Conservation (phyloP, 192 early-diverging fungal species). For the Coemansia sp. region DNA sequence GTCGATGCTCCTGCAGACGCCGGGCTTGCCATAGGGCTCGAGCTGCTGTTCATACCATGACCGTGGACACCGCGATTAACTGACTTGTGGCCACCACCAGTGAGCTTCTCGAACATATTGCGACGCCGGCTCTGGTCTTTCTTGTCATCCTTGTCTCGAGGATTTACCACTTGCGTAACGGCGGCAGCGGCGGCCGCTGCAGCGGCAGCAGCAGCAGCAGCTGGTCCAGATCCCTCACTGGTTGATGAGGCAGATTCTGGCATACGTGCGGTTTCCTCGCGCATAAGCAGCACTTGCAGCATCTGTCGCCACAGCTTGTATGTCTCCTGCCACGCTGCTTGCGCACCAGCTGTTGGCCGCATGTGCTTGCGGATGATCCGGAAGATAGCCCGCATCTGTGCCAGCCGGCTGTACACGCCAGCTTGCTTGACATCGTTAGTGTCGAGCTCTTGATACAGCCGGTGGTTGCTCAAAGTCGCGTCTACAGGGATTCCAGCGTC, state of each 20-base stretch:
- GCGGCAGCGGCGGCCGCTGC: conserved; percentile 1
- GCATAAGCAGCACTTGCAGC: conserved; percentile 52
- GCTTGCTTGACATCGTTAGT: conserved; percentile 75
- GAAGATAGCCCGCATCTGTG: conserved; percentile 53
- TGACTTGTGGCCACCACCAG: conserved; percentile 36
- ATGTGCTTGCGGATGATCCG: conserved; percentile 53
- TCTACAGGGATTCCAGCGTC: conserved; percentile 65
- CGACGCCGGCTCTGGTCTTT: conserved; percentile 35
- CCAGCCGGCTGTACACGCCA: conserved; percentile 45
- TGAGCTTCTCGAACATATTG: conserved; percentile 52
- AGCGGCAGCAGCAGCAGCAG: not conserved
- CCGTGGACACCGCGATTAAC: conserved; percentile 11
- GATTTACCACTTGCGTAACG: conserved; percentile 1
- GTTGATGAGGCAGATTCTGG: conserved; percentile 14
- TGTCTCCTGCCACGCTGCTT: conserved; percentile 54
- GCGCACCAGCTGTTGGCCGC: conserved; percentile 47
- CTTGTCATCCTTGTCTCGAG: conserved; percentile 28
- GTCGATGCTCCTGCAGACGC: not conserved
- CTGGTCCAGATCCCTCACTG: not conserved
- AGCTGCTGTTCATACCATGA: conserved; percentile 1
- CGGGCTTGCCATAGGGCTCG: not conserved
- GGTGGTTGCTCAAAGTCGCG: conserved; percentile 77
- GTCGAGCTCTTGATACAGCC: conserved; percentile 82
- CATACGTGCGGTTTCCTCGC: conserved; percentile 44
- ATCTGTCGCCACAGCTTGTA: conserved; percentile 57